These are phyloP conservation scores for Ogataea paradorogensis DNA, from an alignment of 805 yeast species.

Conservation along the genomic window DNA sequence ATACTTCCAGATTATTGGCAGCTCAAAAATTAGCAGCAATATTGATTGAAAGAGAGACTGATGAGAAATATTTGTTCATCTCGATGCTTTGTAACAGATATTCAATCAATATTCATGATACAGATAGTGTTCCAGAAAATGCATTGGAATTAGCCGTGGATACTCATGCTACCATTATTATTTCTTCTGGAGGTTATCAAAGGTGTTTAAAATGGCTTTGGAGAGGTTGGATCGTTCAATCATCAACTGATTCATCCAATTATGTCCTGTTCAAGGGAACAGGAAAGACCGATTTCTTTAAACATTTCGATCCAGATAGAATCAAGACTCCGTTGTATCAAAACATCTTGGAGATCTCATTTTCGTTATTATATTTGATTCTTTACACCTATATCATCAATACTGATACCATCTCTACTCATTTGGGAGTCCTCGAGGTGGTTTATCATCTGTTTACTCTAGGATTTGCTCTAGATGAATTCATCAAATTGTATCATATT, in stretches of 20 bases:
- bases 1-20: constrained; percentile 57
- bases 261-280: constrained; percentile 64
- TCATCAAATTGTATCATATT: constrained; percentile 68
- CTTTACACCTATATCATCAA: constrained; percentile 66
- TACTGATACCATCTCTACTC: constrained; percentile 41
- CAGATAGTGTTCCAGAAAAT: constrained; percentile 61
- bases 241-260: constrained; percentile 62
- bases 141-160: constrained; percentile 86
- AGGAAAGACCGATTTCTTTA: constrained; percentile 47
- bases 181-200: constrained; percentile 80
- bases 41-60: constrained; percentile 60
- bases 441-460: constrained; percentile 62
- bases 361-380: constrained; percentile 60
- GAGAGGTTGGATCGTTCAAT: constrained; percentile 90
- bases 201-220: constrained; percentile 86
- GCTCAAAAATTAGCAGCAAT: constrained; percentile 71
- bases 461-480: constrained; percentile 67
- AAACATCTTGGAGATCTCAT: constrained; percentile 63
- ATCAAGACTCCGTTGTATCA: constrained; percentile 85
- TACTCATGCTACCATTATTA: constrained; percentile 72
- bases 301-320: constrained; percentile 80
- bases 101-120: constrained; percentile 59
- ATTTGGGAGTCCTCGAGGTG: constrained; percentile 47
- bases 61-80: constrained; percentile 62
- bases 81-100: constrained; percentile 77